Conservation (phyloP, 768 basidiomycete genomes). For the Porpolomopsis calyptriformis region DNA sequence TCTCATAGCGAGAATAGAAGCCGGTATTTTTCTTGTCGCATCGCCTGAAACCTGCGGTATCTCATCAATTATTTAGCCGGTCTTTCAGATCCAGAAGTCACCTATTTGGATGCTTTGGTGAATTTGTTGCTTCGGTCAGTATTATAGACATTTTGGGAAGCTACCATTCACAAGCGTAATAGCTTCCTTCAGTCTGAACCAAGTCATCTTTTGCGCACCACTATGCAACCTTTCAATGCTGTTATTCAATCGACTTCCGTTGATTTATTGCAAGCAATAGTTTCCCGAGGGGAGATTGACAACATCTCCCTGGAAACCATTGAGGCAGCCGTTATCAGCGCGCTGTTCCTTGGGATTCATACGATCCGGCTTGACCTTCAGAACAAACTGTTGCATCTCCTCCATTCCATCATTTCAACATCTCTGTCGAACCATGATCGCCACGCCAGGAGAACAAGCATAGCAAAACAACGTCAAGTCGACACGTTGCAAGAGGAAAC, state of each 20-base stretch:
- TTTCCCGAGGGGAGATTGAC: constrained; percentile 76
- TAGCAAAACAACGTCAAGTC: constrained; percentile 18
- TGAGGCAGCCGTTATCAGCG: constrained; percentile 61
- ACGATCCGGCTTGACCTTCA: constrained; percentile 67
- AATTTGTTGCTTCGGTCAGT: constrained; percentile 64
- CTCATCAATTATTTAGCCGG: constrained; percentile 20
- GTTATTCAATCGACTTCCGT: constrained; percentile 64
- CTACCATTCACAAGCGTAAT: not conserved
- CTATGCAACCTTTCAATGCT: constrained; percentile 53
- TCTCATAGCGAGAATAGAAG: constrained; percentile 50
- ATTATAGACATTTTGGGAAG: not conserved
- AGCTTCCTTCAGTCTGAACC: constrained; percentile 80
- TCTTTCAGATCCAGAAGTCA: constrained; percentile 41
- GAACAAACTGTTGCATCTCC: constrained; percentile 84
- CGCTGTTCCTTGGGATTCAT: constrained; percentile 69
- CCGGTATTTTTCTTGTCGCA: constrained; percentile 31
- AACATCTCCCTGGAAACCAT: constrained; percentile 45
- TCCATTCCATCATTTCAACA: constrained; percentile 76
- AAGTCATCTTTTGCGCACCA: constrained; percentile 29
- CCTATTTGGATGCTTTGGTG: constrained; percentile 69
- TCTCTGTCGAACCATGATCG: constrained; percentile 32
- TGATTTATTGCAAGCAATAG: constrained; percentile 73
- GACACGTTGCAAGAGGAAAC: constrained; percentile 26
- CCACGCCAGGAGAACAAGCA: constrained; percentile 10
- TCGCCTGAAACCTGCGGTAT: constrained; percentile 6